Percentiles rank a stretch among this genome's conserved stretches.
These are phyloP conservation scores for Chenopodium album DNA, from an alignment of 148 eudicot genomes.

Conservation along the genomic window DNA sequence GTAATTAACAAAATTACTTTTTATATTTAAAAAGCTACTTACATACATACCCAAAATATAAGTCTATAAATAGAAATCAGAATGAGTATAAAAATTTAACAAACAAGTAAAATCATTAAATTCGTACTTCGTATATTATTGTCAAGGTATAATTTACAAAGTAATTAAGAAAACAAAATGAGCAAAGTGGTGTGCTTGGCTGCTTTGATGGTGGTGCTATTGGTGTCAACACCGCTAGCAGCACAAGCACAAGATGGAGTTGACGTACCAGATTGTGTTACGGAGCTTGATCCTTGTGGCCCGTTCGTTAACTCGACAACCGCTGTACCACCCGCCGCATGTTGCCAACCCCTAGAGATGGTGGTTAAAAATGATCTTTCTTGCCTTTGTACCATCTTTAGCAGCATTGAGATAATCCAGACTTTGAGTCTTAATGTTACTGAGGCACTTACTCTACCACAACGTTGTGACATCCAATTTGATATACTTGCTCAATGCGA, in stretches of 20 bases:
- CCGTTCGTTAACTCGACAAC: conserved; percentile 8
- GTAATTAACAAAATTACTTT: no score
- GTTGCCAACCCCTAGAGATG: conserved; percentile 15
- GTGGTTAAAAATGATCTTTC: conserved; percentile 5
- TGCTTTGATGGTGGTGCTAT: not conserved
- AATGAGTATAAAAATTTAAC: not conserved
- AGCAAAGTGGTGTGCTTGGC: not conserved
- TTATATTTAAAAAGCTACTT: not conserved
- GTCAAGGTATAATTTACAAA: not conserved
- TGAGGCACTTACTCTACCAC: conserved; percentile 14
- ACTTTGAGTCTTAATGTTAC: conserved; percentile 14
- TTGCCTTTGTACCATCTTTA: conserved; percentile 18
- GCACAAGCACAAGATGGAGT: not conserved
- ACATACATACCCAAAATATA: not conserved
- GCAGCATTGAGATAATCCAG: not conserved
- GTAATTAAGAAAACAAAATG: not conserved
- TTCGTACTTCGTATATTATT: not conserved
- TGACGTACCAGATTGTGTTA: not conserved
- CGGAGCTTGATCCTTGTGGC: conserved; percentile 2
- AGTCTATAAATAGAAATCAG: not conserved
- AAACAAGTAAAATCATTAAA: not conserved
- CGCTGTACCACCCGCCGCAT: not conserved
- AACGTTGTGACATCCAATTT: conserved; percentile 15
- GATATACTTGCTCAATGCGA: conserved; percentile 10
- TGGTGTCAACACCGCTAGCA: not conserved